Conservation (phyloP, 257 asterid species). For the Handroanthus guayacan region DNA sequence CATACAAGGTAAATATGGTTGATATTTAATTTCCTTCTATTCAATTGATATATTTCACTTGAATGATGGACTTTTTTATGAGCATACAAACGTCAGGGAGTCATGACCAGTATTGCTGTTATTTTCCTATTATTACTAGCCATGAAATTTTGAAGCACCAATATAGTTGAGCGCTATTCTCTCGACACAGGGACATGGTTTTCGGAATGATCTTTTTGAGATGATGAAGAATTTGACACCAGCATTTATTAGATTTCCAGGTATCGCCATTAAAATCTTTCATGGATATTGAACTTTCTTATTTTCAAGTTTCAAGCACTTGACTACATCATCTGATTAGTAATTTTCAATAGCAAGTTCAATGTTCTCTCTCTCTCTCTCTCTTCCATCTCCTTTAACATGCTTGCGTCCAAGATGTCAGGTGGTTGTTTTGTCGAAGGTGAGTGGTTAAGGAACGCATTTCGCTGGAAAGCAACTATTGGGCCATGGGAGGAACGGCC, state of each 20-base stretch:
- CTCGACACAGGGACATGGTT: slow-evolving; percentile 88
- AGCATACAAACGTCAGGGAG: slow-evolving; percentile 6
- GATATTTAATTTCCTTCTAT: background rate
- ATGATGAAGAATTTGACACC: slow-evolving; percentile 80
- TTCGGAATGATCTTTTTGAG: slow-evolving; percentile 84
- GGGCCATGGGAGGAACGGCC: slow-evolving; percentile 98
- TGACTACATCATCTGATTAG: background rate
- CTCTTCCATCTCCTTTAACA: slow-evolving; percentile 9
- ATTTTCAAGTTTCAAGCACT: background rate
- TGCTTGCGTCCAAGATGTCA: slow-evolving; percentile 37
- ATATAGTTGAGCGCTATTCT: slow-evolving; percentile 7
- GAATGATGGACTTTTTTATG: background rate
- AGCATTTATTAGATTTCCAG: slow-evolving; percentile 92
- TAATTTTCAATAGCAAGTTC: slow-evolving; percentile 13
- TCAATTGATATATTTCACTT: background rate
- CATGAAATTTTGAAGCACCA: background rate
- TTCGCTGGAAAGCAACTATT: slow-evolving; percentile 96
- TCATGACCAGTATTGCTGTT: background rate
- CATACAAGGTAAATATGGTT: slow-evolving; percentile 69
- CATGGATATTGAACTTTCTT: background rate
- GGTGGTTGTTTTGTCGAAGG: slow-evolving; percentile 99
- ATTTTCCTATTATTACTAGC: background rate
- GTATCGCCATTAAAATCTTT: slow-evolving; percentile 43
- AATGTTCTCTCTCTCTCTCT: background rate
- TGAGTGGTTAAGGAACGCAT: slow-evolving; percentile 86